Conservation (phyloP, 2,329 filamentous ascomycete genomes). For the Cucurbitaria berberidis region DNA sequence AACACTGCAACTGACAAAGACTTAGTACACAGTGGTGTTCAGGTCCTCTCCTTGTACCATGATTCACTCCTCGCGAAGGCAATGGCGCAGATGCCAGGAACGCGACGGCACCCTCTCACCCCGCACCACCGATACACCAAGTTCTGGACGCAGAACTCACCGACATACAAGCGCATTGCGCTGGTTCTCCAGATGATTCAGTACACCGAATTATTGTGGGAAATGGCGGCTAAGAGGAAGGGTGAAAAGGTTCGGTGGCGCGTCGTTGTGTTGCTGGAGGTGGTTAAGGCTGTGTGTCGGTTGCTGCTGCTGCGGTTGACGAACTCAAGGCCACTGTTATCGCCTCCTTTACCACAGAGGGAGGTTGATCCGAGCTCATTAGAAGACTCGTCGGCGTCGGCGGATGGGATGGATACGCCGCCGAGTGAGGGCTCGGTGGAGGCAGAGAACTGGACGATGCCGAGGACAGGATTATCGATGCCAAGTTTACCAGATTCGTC, state of each 20-base stretch:
- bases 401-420: conserved; percentile 57
- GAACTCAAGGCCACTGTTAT: conserved; percentile 79
- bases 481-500: conserved; percentile 80
- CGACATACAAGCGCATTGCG: conserved; percentile 80
- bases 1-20: conserved; percentile 21
- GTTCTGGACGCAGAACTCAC: conserved; percentile 66
- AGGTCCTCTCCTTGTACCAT: conserved; percentile 91
- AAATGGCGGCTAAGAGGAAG: conserved; percentile 91
- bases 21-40: conserved; percentile 80
- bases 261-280: conserved; percentile 82
- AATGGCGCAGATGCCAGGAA: conserved; percentile 61
- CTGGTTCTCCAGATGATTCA: conserved; percentile 86
- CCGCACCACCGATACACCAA: conserved; percentile 69
- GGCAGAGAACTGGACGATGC: conserved; percentile 78
- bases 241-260: conserved; percentile 85
- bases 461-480: conserved; percentile 85
- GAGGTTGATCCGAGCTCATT: conserved; percentile 73
- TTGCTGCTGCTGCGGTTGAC: conserved; percentile 82
- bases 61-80: conserved; percentile 79
- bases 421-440: conserved; percentile 50
- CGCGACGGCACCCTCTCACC: conserved; percentile 59
- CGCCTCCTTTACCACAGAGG: conserved; percentile 83
- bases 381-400: conserved; percentile 56
- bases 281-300: conserved; percentile 83
- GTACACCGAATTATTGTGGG: conserved; percentile 95